Evolutionary conservation across 1,284 basidiomycete genomes (phyloP).

Genomic region (Xanthoconium separans): DNA sequence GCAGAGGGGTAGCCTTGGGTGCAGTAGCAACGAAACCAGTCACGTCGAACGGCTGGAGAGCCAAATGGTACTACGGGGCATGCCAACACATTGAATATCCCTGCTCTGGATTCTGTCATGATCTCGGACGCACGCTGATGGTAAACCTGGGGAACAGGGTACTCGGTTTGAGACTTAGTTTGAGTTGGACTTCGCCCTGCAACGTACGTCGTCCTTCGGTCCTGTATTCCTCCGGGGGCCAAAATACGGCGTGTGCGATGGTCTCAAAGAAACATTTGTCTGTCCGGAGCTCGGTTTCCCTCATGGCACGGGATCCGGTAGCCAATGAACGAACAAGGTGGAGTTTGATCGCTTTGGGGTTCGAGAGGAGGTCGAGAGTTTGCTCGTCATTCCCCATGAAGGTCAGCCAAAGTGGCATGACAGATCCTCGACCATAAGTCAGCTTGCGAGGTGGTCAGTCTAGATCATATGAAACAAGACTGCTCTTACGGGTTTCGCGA

Average conservation of each 20-base stretch:
- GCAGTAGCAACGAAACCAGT: slow-evolving; percentile 41
- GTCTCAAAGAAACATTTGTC: slow-evolving; percentile 44
- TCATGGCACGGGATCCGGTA: slow-evolving; percentile 18
- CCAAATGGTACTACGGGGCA: slow-evolving; percentile 43
- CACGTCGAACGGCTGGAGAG: slow-evolving; percentile 44
- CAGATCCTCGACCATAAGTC: slow-evolving; percentile 47
- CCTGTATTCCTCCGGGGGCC: slow-evolving; percentile 39
- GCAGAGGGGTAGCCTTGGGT: slow-evolving; percentile 31
- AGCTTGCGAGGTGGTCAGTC: slow-evolving; percentile 34
- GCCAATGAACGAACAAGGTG: slow-evolving; percentile 39
- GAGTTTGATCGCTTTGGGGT: slow-evolving; percentile 37
- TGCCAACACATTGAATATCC: background rate
- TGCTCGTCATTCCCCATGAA: slow-evolving; percentile 45
- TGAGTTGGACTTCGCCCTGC: slow-evolving; percentile 52
- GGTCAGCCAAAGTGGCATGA: slow-evolving; percentile 48
- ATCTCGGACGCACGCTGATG: slow-evolving; percentile 37
- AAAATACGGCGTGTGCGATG: slow-evolving; percentile 48
- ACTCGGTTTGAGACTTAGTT: slow-evolving; percentile 46
- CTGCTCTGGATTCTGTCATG: background rate
- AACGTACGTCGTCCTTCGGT: slow-evolving; percentile 36
- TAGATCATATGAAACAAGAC: background rate
- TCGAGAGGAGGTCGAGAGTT: slow-evolving; percentile 48
- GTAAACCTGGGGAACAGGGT: slow-evolving; percentile 55
- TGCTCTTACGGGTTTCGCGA: slow-evolving; percentile 51
- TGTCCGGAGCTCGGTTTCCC: slow-evolving; percentile 37